Evolutionary conservation across 2,329 filamentous ascomycete species (phyloP).

Genomic region (Calonectria pteridis): DNA sequence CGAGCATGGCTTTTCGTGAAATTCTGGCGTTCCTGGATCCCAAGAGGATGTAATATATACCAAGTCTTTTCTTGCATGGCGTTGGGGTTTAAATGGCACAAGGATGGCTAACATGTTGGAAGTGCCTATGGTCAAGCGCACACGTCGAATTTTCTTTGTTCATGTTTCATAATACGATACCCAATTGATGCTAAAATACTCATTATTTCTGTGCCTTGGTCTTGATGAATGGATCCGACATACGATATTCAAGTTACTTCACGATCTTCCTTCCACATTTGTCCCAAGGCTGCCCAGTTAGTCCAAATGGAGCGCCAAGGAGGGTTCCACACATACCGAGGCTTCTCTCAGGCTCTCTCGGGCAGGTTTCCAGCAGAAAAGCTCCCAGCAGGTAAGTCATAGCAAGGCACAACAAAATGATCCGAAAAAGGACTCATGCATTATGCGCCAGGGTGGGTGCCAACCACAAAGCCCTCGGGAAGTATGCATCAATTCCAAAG

Average conservation of each 20-base stretch:
- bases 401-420: no score
- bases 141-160: not conserved
- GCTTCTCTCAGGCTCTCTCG: not conserved
- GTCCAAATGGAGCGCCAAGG: not conserved
- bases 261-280: no score
- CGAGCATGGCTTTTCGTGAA: conserved; percentile 51
- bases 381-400: not conserved
- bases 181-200: not conserved
- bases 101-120: not conserved
- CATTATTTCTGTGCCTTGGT: not conserved
- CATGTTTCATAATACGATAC: not conserved
- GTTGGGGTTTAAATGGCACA: not conserved
- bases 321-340: not conserved
- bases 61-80: not conserved
- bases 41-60: conserved; percentile 44
- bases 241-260: not conserved
- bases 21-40: conserved; percentile 53
- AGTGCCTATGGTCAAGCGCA: not conserved
- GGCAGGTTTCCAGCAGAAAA: not conserved
- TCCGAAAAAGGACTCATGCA: no score
- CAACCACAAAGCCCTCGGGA: no score
- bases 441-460: no score
- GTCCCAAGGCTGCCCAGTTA: not conserved
- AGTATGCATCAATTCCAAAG: no score
- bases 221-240: not conserved